These are phyloP conservation scores for Saccharomyces pastorianus DNA, from an alignment of 1,139 yeast genomes.

Conservation along the genomic window DNA sequence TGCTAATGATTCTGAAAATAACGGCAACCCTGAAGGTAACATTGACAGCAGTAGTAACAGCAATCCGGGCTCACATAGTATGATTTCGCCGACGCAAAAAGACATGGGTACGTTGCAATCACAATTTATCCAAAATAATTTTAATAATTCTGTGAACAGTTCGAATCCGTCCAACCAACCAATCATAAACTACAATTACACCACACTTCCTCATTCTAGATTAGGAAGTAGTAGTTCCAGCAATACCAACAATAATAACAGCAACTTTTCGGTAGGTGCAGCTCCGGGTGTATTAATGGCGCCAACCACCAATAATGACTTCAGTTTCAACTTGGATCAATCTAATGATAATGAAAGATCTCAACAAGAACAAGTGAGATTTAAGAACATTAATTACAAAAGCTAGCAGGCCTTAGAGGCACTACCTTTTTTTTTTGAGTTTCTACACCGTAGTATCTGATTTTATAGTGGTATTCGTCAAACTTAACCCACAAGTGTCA, in stretches of 20 bases:
- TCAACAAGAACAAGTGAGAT: constrained; percentile 5
- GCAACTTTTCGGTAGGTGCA: background rate
- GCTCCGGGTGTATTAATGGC: background rate
- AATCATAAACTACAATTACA: background rate
- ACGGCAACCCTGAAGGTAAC: background rate
- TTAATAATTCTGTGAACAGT: background rate
- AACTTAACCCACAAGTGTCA: background rate
- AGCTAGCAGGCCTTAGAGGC: background rate
- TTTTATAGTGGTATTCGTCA: background rate
- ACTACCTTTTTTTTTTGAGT: background rate
- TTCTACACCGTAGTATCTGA: constrained; percentile 38
- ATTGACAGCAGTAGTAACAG: constrained; percentile 37
- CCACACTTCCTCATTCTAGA: background rate
- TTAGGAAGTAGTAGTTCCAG: background rate
- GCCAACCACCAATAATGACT: background rate
- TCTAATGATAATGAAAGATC: background rate
- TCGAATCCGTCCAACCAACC: background rate
- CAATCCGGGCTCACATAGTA: background rate
- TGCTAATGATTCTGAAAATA: background rate
- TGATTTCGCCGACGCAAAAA: background rate
- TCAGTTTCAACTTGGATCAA: background rate
- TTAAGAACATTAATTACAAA: constrained; percentile 9
- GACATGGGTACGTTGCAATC: background rate
- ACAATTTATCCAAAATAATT: background rate
- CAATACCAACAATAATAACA: background rate